Evolutionary conservation across 176 grass and related monocot genomes (phyloP), one percentile per base, ranked within the genome.

Genomic region (Juncus effusus): DNA sequence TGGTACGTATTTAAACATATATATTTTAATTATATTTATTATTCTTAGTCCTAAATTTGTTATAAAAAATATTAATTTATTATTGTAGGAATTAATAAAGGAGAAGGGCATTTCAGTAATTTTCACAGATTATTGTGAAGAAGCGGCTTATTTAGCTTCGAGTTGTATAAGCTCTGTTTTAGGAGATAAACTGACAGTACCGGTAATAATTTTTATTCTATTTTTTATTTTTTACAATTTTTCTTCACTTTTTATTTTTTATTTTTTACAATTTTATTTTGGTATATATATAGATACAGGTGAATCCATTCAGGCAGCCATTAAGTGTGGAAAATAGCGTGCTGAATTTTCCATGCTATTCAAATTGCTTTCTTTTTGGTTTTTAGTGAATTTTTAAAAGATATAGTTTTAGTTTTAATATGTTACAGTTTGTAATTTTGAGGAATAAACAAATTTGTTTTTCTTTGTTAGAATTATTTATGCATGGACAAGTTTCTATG

Each of bases 61-160:
- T 9, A 47, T 47, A 47, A 47, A 5, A 47, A 47, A 47, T 5
- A 6, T 47, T 47, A 47, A 0, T 19, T 6, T 45, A 45, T 64
- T n/a, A 3, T 77, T 71, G 65, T 5, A 84, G 94, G 88, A 97
- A 78, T 64, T 86, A 54, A 89, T 97, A 53, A 78, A 36, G 63
- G 56, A 42, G 54, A 82, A 67, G 71, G 79, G 69, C 14, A 75
- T 97, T 75, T 85, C 82, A 63, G 80, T 88, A 62, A 50, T 97
- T 36, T 92, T 97, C 77, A 92, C 93, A 0, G 93, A 97, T 74
- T 97, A 89, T 15, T 97, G 94, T 73, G 94, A 97, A 82, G 88
- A 97, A 97, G 88, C 88, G 81, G 88, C 94, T 58, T 78, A 92
- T 86, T 56, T 97, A 54, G 94, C 88, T 15, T 88, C 88, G 39